phyloP scores from a whole-genome alignment of 768 basidiomycete species.

The Vararia minispora region DNA sequence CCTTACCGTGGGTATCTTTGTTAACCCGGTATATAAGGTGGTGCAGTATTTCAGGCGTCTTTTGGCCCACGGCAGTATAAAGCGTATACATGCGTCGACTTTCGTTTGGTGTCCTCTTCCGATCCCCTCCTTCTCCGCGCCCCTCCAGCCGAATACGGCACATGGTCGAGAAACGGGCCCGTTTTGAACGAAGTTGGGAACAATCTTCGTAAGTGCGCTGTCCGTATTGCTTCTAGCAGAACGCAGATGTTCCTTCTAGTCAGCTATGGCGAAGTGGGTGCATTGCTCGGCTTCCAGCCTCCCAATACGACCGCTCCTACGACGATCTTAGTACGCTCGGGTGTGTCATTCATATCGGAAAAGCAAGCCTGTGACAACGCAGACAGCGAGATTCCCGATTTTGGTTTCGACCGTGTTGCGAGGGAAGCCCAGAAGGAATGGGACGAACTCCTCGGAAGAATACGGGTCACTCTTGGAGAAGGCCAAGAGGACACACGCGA shows the following conservation, averaged over 20 bases:
- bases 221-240: no score
- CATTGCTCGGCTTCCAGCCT: no score
- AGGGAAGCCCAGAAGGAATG: conserved; percentile 32
- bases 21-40: no score
- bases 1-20: no score
- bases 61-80: conserved; percentile 49
- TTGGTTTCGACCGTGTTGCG: conserved; percentile 41
- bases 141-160: conserved; percentile 41
- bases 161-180: conserved; percentile 40
- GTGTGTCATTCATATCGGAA: conserved; percentile 51
- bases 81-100: conserved; percentile 49
- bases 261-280: no score
- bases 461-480: conserved; percentile 38
- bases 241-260: no score
- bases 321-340: conserved; percentile 44
- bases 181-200: conserved; percentile 34
- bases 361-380: conserved; percentile 51
- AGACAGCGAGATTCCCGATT: conserved; percentile 46
- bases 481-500: conserved; percentile 35
- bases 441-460: conserved; percentile 44
- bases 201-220: no score
- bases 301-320: no score
- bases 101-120: no score
- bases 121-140: conserved; percentile 1
- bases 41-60: conserved; percentile 35